Conservation (phyloP, 2,329 filamentous ascomycete species). For the Trichophyton mentagrophytes region DNA sequence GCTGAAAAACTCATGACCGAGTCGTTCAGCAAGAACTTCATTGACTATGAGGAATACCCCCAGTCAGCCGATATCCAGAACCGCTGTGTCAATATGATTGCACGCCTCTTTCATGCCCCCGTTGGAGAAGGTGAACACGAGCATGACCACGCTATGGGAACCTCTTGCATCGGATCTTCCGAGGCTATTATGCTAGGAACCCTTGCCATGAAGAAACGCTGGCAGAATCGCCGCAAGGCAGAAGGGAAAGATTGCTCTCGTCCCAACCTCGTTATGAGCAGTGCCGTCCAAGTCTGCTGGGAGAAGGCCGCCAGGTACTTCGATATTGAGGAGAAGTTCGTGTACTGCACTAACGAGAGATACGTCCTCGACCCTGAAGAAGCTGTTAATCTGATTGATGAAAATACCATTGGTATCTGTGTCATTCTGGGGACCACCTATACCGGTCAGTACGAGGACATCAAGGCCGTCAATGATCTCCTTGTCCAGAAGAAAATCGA, state of each 20-base stretch:
- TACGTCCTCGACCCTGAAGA: constrained; percentile 53
- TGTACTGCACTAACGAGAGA: constrained; percentile 48
- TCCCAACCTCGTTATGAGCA: constrained; percentile 92
- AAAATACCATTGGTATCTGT: constrained; percentile 81
- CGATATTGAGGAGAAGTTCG: constrained; percentile 79
- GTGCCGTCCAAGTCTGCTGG: constrained; percentile 94
- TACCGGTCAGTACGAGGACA: constrained; percentile 90
- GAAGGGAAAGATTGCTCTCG: constrained; percentile 66
- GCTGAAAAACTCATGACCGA: constrained; percentile 93
- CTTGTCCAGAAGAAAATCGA: constrained; percentile 62
- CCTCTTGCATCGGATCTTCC: constrained; percentile 76
- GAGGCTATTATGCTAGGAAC: constrained; percentile 47
- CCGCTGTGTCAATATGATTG: constrained; percentile 85
- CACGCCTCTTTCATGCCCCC: constrained; percentile 73
- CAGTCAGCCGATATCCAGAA: constrained; percentile 78
- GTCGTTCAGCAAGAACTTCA: constrained; percentile 88
- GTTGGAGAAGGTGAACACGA: constrained; percentile 29
- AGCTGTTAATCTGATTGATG: constrained; percentile 49
- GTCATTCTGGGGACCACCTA: constrained; percentile 86
- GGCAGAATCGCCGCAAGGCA: constrained; percentile 74
- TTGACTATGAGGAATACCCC: constrained; percentile 76
- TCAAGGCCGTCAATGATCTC: constrained; percentile 82
- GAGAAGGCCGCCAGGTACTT: constrained; percentile 85
- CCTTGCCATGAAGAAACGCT: constrained; percentile 88
- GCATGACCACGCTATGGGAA: constrained; percentile 60